Base-by-base conservation (phyloP, 2,329 filamentous ascomycete genomes). In the Pseudogymnoascus sp. region DNA sequence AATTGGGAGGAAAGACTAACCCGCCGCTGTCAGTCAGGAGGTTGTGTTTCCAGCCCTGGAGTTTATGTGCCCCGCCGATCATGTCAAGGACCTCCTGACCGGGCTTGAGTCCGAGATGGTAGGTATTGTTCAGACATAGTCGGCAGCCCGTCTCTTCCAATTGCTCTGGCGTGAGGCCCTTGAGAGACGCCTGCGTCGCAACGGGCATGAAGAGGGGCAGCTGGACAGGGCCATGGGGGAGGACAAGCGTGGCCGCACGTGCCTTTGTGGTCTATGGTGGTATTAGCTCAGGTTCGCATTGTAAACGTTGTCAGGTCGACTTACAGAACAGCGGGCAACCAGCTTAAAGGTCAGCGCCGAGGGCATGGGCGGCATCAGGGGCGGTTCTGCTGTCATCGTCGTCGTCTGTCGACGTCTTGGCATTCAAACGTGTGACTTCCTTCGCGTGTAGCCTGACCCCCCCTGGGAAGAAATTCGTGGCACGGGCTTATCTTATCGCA, bases 141-240 rank as follows among this genome's bases (percentile, higher is more conserved):
- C 90, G 86, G 72, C 96, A 99, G 47, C 90, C 87, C 0, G 93
- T 96, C 62, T 91, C 87, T 71, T 95, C 93, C 2, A 99, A 81
- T 73, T 99, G 95, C 68, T 93, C 88, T 1, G 93, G 92, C 0
- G 95, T 97, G 63, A 99, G 78, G 47, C 95, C 95, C 74, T 99
- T 99, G 40, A 99, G 82, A 0, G 93, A 96, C 0, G 91, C 95
- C 77, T 99, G 95, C 0, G 95, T 99, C 31, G 95, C 95, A 47
- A 99, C 95, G 15, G 95, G 95, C 95, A 99, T 99, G 77, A 99
- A 99, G 64, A 97, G 87, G 7, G 96, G 95, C 31, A 97, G 84
- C 70, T 89, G 85, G 26, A 99, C 93, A 1, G 88, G 83, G 64
- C 95, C 95, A 85, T 99, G 96, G 61, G 95, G 93, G 26, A 99